A percentile compares a stretch with the other conserved stretches of the same genome.
These are phyloP conservation scores for Globisporangium camurandrum DNA, from an alignment of 352 stramenopile genomes.

Conservation along the genomic window DNA sequence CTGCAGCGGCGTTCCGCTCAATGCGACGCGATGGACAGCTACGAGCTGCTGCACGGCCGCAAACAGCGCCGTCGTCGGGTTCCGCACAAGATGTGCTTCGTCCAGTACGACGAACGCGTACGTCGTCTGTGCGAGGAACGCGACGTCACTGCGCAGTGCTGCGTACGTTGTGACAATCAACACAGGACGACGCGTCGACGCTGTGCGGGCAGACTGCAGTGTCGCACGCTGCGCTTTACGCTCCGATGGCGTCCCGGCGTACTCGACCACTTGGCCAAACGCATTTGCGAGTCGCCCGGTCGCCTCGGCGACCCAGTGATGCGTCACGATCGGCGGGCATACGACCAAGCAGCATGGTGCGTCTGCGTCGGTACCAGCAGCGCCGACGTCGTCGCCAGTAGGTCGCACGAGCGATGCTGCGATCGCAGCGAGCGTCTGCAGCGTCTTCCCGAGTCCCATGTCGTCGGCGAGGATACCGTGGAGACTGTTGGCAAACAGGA, in stretches of 20 bases:
- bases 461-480: slow-evolving; percentile 81
- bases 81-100: slow-evolving; percentile 97
- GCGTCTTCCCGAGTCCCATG: slow-evolving; percentile 93
- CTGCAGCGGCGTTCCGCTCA: slow-evolving; percentile 97
- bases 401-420: slow-evolving; percentile 22
- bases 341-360: slow-evolving; percentile 71
- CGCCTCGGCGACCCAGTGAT: slow-evolving; percentile 94
- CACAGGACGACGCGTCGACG: background rate
- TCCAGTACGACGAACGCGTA: slow-evolving; percentile 93
- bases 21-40: slow-evolving; percentile 86
- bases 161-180: slow-evolving; percentile 83
- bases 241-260: slow-evolving; percentile 47
- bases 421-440: slow-evolving; percentile 90
- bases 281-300: slow-evolving; percentile 63
- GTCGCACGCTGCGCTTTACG: slow-evolving; percentile 24
- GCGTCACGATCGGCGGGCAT: slow-evolving; percentile 91
- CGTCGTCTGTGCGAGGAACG: slow-evolving; percentile 32
- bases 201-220: background rate
- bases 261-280: slow-evolving; percentile 71
- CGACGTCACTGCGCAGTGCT: slow-evolving; percentile 81
- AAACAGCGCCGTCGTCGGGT: slow-evolving; percentile 88
- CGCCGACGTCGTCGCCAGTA: slow-evolving; percentile 7
- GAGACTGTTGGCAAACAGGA: slow-evolving; percentile 63
- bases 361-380: background rate
- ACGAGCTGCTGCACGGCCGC: slow-evolving; percentile 73